These are phyloP conservation scores for Botryotinia convoluta DNA, from an alignment of 2,329 filamentous ascomycete species.

Conservation along the genomic window DNA sequence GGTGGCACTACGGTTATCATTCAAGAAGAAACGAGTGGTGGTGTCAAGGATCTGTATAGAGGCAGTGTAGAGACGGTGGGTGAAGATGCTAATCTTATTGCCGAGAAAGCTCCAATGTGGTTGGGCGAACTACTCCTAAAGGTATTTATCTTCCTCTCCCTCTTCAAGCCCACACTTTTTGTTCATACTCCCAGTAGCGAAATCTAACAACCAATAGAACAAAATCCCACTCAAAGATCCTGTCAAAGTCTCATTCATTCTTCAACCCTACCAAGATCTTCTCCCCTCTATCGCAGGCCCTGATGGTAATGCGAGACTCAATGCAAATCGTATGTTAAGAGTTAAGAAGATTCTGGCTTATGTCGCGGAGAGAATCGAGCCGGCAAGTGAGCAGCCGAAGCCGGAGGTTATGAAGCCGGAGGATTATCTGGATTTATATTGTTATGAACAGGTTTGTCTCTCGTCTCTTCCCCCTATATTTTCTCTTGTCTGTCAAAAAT, in stretches of 20 bases:
- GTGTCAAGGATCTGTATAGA: constrained; percentile 82
- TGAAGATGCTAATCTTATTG: constrained; percentile 75
- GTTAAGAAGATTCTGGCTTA: constrained; percentile 94
- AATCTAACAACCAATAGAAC: constrained; percentile 53
- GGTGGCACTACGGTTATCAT: constrained; percentile 64
- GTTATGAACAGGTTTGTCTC: constrained; percentile 77
- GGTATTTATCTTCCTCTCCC: constrained; percentile 43
- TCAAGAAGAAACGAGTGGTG: constrained; percentile 65
- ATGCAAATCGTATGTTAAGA: constrained; percentile 94
- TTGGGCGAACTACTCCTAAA: constrained; percentile 80
- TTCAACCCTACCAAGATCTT: constrained; percentile 75
- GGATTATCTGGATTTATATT: constrained; percentile 93
- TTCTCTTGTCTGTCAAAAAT: background rate
- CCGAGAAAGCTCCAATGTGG: constrained; percentile 87
- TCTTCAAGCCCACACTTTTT: background rate
- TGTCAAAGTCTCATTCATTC: constrained; percentile 90
- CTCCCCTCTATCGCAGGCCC: constrained; percentile 71
- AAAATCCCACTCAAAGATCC: constrained; percentile 83
- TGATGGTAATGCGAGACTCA: constrained; percentile 84
- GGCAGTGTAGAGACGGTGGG: constrained; percentile 80
- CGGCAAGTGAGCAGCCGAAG: constrained; percentile 57
- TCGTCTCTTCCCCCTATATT: background rate
- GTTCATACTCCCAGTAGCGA: background rate
- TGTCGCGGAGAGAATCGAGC: constrained; percentile 86
- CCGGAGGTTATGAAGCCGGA: constrained; percentile 69